Conservation (phyloP, 768 basidiomycete genomes). For the Tylopilus balloui region DNA sequence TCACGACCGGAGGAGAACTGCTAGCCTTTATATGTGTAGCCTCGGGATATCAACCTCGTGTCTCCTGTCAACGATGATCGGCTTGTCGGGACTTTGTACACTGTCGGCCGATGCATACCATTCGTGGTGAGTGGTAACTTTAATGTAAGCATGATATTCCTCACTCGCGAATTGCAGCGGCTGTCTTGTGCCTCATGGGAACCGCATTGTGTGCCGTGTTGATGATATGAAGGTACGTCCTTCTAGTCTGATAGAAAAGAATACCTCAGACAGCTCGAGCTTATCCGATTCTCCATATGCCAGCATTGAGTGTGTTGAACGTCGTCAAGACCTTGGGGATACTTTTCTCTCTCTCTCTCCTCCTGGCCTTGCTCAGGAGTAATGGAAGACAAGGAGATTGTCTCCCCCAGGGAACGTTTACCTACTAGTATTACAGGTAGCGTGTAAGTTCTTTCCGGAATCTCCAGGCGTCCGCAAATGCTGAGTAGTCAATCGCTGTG, state of each 20-base stretch:
- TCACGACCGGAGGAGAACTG: neutral
- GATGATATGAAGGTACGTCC: neutral
- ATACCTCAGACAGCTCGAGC: neutral
- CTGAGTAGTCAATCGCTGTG: neutral
- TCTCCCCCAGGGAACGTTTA: neutral
- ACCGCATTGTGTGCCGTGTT: neutral
- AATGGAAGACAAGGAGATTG: neutral
- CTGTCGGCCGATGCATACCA: neutral
- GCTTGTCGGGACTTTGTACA: neutral
- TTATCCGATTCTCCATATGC: neutral
- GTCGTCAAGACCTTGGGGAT: neutral
- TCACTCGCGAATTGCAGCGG: neutral
- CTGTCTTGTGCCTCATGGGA: neutral
- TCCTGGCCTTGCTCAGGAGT: neutral
- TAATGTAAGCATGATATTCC: neutral
- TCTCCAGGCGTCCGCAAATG: neutral
- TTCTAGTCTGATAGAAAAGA: too few species aligned
- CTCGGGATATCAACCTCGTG: neutral
- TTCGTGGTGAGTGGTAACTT: neutral
- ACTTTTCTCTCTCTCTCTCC: neutral
- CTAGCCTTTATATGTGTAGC: neutral
- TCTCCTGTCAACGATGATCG: too few species aligned
- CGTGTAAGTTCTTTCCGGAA: slow-evolving; percentile 11
- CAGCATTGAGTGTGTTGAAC: neutral
- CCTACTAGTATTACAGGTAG: slow-evolving; percentile 41